Evolutionary conservation across 2,329 filamentous ascomycete species (phyloP).

Genomic region (Cyclaneusma minus): DNA sequence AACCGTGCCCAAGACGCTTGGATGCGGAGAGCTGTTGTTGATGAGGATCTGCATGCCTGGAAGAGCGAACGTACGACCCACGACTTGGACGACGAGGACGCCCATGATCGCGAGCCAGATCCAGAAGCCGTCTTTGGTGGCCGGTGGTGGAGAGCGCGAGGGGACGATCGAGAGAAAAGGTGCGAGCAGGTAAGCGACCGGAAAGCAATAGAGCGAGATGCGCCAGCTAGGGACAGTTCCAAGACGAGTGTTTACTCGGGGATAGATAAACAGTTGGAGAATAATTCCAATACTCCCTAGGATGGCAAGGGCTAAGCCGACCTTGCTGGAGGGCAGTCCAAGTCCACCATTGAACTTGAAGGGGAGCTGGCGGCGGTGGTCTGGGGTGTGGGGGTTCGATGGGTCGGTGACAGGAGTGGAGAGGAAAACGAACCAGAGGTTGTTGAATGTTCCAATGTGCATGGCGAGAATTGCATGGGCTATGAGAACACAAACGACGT

Average conservation of each 20-base stretch:
- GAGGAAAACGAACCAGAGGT: slow-evolving; percentile 62
- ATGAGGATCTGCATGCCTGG: slow-evolving; percentile 44
- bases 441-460: slow-evolving; percentile 62
- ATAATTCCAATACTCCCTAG: slow-evolving; percentile 62
- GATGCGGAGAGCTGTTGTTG: slow-evolving; percentile 44
- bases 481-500: slow-evolving; percentile 38
- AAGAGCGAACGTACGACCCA: slow-evolving; percentile 53
- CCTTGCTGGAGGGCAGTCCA: slow-evolving; percentile 52
- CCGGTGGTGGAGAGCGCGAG: slow-evolving; percentile 13
- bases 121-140: slow-evolving; percentile 12
- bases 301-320: slow-evolving; percentile 66
- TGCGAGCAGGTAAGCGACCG: slow-evolving; percentile 50
- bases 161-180: slow-evolving; percentile 60
- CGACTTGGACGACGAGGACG: slow-evolving; percentile 53
- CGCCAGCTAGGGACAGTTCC: slow-evolving; percentile 56
- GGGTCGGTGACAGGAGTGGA: slow-evolving; percentile 51
- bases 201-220: slow-evolving; percentile 53
- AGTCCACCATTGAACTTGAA: slow-evolving; percentile 44
- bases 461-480: slow-evolving; percentile 55
- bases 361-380: neutral
- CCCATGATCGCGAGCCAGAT: slow-evolving; percentile 22
- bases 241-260: slow-evolving; percentile 45
- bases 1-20: slow-evolving; percentile 39
- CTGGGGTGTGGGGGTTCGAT: slow-evolving; percentile 14
- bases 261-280: slow-evolving; percentile 59